These are phyloP conservation scores for Hyphopichia pseudoburtonii DNA, from an alignment of 1,139 yeast species.

Conservation along the genomic window DNA sequence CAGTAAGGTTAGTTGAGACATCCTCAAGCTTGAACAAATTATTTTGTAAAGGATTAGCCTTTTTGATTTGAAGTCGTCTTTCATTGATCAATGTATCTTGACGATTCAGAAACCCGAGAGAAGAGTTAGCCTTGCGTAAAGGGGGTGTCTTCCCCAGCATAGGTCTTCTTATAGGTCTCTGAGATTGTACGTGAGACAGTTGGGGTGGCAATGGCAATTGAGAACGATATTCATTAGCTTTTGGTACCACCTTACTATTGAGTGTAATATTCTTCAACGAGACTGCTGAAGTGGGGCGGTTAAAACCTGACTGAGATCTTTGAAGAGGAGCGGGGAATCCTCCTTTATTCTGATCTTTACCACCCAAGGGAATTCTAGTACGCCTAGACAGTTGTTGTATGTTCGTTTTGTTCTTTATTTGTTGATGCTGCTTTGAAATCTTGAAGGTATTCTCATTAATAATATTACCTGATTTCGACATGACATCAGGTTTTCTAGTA, in stretches of 20 bases:
- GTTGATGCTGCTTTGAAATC: neutral
- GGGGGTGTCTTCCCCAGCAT: constrained; percentile 18
- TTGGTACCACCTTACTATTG: neutral
- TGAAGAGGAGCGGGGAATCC: constrained; percentile 27
- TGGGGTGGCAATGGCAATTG: neutral
- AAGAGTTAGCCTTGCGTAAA: constrained; percentile 37
- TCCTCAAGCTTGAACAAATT: constrained; percentile 5
- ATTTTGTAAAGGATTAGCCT: constrained; percentile 3
- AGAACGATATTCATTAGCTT: neutral
- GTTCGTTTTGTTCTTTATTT: neutral
- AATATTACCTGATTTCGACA: neutral
- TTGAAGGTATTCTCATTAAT: constrained; percentile 3
- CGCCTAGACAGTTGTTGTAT: neutral
- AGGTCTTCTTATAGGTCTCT: constrained; percentile 6
- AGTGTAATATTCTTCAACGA: constrained; percentile 2
- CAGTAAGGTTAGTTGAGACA: constrained; percentile 18
- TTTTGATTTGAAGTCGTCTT: constrained; percentile 1
- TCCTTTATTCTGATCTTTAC: constrained; percentile 42
- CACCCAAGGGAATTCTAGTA: constrained; percentile 48
- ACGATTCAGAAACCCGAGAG: constrained; percentile 35
- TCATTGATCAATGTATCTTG: constrained; percentile 5
- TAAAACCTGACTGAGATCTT: constrained; percentile 34
- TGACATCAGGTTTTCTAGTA: neutral
- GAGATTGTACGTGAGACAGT: constrained; percentile 5
- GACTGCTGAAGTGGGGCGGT: neutral